A percentile compares a stretch with the other conserved stretches of the same genome.
Evolutionary conservation across 371 early-diverging fungal genomes (phyloP).

Genomic region (Amoeboaphelidium protococcarum): DNA sequence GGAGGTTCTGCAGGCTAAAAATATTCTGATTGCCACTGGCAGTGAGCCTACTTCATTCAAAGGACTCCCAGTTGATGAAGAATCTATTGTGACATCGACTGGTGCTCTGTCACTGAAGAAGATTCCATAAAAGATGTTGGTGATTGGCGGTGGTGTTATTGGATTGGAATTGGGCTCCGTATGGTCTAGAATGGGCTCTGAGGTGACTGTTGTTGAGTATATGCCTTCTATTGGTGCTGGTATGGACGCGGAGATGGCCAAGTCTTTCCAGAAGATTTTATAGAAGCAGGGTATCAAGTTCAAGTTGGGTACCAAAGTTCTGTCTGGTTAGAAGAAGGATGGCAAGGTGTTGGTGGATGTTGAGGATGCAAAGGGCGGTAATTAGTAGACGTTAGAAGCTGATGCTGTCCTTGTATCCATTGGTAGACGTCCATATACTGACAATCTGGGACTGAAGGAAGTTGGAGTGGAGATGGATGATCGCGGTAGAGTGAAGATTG

Average conservation of each 20-base stretch:
- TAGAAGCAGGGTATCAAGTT: conserved; percentile 91
- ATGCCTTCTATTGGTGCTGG: conserved; percentile 63
- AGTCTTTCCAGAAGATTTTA: conserved; percentile 66
- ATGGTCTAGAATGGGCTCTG: conserved; percentile 79
- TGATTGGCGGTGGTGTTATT: conserved; percentile 96
- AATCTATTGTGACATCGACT: conserved; percentile 83
- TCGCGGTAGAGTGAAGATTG: conserved; percentile 64
- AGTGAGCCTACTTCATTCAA: conserved; percentile 81
- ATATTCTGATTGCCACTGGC: conserved; percentile 89
- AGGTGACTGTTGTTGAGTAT: conserved; percentile 90
- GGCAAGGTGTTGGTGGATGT: conserved; percentile 44
- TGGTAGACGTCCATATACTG: conserved; percentile 84
- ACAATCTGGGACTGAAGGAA: conserved; percentile 65
- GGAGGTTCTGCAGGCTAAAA: conserved; percentile 65
- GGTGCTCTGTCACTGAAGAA: conserved; percentile 81
- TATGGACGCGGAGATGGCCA: conserved; percentile 83
- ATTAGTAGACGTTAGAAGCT: conserved; percentile 48
- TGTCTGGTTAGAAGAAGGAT: conserved; percentile 43
- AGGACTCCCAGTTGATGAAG: conserved; percentile 59
- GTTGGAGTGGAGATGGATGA: conserved; percentile 64
- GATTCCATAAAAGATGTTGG: conserved; percentile 89
- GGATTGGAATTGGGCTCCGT: conserved; percentile 94
- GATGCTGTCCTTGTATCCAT: conserved; percentile 80
- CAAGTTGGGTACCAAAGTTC: conserved; percentile 87
- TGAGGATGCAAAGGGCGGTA: conserved; percentile 62